Evolutionary conservation across 2,329 filamentous ascomycete species (phyloP), one percentile per base, ranked within the genome.

Genomic region (Celoporthe dispersa): DNA sequence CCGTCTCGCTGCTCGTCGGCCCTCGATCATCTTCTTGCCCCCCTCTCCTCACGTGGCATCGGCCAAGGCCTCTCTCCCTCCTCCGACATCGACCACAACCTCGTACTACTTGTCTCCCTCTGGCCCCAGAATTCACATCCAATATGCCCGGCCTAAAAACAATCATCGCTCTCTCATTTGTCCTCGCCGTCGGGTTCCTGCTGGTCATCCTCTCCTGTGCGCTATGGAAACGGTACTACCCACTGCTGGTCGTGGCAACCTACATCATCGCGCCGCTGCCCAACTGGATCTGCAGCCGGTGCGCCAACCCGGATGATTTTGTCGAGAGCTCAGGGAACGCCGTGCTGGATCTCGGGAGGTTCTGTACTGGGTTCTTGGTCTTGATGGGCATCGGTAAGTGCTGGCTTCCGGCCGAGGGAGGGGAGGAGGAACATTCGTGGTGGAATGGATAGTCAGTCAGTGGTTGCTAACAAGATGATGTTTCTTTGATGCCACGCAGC

Each of bases 181-280:
- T 99, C 80, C 94, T 99, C 75, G 96, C 96, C 76, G 96, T 99
- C 77, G 96, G 96, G 77, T 99, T 99, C 85, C 93, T 99, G 77
- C 94, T 99, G 75, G 96, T 98, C 76, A 99, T 99, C 82, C 92
- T 99, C 77, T 98, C 94, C 73, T 97, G 94, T 80, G 96, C 96
- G 65, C 90, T 99, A 75, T 99, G 92, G 88, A 88, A 95, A 80
- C 93, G 94, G 82, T 99, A 97, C 88, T 93, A 96, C 77, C 94
- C 96, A 68, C 90, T 99, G 73, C 89, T 98, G 74, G 96, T 99
- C 76, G 96, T 99, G 73, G 95, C 91, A 76, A 98, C 95, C 76
- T 99, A 98, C 84, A 89, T 98, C 74, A 81, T 98, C 76, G 96
- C 96, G 68, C 96, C 96, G 39, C 82, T 99, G 70, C 96, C 96